A percentile compares a stretch with the other conserved stretches of the same genome.
These are phyloP conservation scores for Porcisia deanei DNA, from an alignment of 208 protist species.

Conservation along the genomic window DNA sequence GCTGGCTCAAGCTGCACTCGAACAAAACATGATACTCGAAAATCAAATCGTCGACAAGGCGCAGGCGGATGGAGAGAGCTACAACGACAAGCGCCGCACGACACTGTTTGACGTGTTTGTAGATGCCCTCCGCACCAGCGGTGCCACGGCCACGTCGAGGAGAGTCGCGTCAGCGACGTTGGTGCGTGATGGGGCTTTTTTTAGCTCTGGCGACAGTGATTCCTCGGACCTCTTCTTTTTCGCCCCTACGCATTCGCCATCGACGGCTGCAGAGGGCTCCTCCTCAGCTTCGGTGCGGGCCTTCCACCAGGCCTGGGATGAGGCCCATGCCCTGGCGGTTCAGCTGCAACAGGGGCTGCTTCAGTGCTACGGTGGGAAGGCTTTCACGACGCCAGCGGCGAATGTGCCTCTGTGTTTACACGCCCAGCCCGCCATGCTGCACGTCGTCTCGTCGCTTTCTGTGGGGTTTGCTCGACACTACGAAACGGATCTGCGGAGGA, in stretches of 20 bases:
- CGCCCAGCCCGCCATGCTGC: conserved; percentile 37
- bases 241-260: not conserved
- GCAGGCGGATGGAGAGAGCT: not conserved
- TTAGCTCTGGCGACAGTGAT: not conserved
- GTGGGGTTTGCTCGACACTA: conserved; percentile 27
- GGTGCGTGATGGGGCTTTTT: not conserved
- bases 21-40: not conserved
- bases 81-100: not conserved
- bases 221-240: not conserved
- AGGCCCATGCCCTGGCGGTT: conserved; percentile 7
- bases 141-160: not conserved
- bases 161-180: not conserved
- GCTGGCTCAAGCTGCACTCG: not conserved
- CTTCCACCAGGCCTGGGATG: conserved; percentile 10
- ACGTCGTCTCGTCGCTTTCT: conserved; percentile 23
- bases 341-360: conserved; percentile 14
- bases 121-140: not conserved
- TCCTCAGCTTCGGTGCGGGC: not conserved
- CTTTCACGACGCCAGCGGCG: not conserved
- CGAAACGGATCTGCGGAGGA: conserved; percentile 23
- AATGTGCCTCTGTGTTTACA: conserved; percentile 23
- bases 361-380: not conserved
- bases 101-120: conserved; percentile 9
- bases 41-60: not conserved
- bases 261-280: not conserved